Evolutionary conservation across 352 stramenopile species (phyloP).

Genomic region (Bremia lactucae): DNA sequence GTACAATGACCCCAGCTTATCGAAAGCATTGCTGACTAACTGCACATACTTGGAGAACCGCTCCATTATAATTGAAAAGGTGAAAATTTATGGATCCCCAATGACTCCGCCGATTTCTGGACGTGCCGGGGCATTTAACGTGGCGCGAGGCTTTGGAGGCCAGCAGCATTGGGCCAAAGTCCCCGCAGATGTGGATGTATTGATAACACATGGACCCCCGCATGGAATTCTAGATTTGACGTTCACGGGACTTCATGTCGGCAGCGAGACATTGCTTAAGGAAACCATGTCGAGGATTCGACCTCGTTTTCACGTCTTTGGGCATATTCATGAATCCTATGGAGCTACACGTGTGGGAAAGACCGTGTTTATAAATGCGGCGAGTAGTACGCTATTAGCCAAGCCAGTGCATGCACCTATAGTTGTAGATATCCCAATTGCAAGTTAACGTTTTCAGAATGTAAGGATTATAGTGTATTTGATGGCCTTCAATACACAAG

Average conservation of each 20-base stretch:
- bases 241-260: conserved; percentile 47
- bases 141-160: conserved; percentile 44
- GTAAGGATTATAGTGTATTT: no score
- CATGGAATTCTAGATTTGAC: conserved; percentile 77
- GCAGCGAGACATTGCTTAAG: conserved; percentile 72
- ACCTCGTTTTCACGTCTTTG: conserved; percentile 84
- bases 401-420: conserved; percentile 51
- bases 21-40: conserved; percentile 48
- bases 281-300: conserved; percentile 71
- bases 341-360: conserved; percentile 59
- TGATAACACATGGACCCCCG: conserved; percentile 85
- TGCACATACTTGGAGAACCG: conserved; percentile 71
- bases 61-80: conserved; percentile 48
- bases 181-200: conserved; percentile 67
- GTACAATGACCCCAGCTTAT: conserved; percentile 52
- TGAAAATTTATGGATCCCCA: conserved; percentile 72
- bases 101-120: conserved; percentile 66
- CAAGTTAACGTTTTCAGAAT: conserved; percentile 22
- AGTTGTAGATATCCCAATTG: conserved; percentile 64
- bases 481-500: no score
- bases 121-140: conserved; percentile 61
- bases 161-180: conserved; percentile 67
- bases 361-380: conserved; percentile 86
- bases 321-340: conserved; percentile 88
- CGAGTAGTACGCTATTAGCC: conserved; percentile 57